Evolutionary conservation across 2,329 filamentous ascomycete genomes (phyloP), one percentile per base, ranked within the genome.

Genomic region (Trichoderma gracile): DNA sequence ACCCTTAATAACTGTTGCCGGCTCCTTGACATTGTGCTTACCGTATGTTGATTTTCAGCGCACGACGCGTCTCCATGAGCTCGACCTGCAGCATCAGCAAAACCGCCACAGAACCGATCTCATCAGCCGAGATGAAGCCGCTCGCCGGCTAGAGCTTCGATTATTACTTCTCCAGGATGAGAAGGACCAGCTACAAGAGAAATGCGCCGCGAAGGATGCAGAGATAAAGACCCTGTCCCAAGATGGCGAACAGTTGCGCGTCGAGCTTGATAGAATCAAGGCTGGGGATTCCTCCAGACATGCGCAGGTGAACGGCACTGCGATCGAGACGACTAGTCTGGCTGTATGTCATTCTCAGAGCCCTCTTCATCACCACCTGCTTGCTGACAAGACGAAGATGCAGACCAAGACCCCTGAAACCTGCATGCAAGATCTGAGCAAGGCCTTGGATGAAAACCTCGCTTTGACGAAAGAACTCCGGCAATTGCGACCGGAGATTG

Each of bases 121-220:
- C 12, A 81, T 96, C 63, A 79, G 86, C 69, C 90, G 91, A 71
- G 87, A 92, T 68, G 93, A 98, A 75, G 86, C 89, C 66, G 81
- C 86, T 45, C 87, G 93, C 54, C 84, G 88, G 68, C 77, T 92
- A 59, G 86, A 86, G 69, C 82, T 94, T 66, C 85, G 88, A 67
- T 82, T 88, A 62, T 78, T 93, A 61, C 77, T 93, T n/a, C 79
- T 91, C n/a, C 83, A 88, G 67, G 87, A 93, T 68, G 89, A 96
- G 67, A 91, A 89, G 68, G 84, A 88, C 54, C 82, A 85, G 10
- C 77, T 97, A 30, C 84, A 86, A 68, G 84, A 87, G 50, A 82
- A 89, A 67, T 75, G 93, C 19, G 76, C 80, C 4, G 78, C 85
- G 45, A 84, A 85, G 68, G 85, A 89, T 58, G 81, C 85, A 58